Percentiles rank a stretch among this genome's conserved stretches.
phyloP scores from a whole-genome alignment of 148 eudicot genomes.

The Heliosperma pusillum region DNA sequence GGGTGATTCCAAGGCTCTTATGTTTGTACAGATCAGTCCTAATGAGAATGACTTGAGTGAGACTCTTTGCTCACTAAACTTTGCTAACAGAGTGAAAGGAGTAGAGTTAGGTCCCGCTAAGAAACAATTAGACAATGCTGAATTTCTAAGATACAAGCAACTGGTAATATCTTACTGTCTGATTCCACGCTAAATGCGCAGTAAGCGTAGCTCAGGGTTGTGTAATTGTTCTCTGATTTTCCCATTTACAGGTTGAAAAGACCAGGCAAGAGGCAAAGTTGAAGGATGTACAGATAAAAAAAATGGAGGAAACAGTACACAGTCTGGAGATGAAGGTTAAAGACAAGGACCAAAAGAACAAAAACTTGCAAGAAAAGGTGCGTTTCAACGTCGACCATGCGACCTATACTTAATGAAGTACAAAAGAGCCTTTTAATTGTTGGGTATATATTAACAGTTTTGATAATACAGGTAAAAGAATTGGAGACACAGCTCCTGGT shows the following conservation, averaged over 20 bases:
- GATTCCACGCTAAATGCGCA: not conserved
- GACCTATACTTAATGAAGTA: not conserved
- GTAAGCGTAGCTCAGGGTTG: not conserved
- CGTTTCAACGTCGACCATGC: not conserved
- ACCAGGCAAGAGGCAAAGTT: constrained; percentile 66
- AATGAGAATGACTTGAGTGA: constrained; percentile 80
- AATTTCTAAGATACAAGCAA: constrained; percentile 72
- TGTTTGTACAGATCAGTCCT: constrained; percentile 97
- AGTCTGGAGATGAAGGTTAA: constrained; percentile 70
- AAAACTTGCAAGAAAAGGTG: constrained; percentile 88
- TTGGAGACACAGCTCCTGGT: constrained; percentile 79
- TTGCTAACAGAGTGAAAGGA: constrained; percentile 93
- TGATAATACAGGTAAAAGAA: constrained; percentile 69
- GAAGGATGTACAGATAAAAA: constrained; percentile 76
- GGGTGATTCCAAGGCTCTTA: constrained; percentile 90
- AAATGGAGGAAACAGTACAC: constrained; percentile 72
- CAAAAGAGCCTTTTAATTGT: not conserved
- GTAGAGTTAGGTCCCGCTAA: constrained; percentile 96
- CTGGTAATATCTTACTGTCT: constrained; percentile 43
- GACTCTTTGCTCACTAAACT: constrained; percentile 89
- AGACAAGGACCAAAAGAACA: constrained; percentile 77
- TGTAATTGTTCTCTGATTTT: not conserved
- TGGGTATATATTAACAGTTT: not conserved
- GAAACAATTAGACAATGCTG: constrained; percentile 80
- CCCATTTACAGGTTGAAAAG: constrained; percentile 57